Conservation (phyloP, 352 stramenopile genomes). For the Hyaloperonospora arabidopsidis region DNA sequence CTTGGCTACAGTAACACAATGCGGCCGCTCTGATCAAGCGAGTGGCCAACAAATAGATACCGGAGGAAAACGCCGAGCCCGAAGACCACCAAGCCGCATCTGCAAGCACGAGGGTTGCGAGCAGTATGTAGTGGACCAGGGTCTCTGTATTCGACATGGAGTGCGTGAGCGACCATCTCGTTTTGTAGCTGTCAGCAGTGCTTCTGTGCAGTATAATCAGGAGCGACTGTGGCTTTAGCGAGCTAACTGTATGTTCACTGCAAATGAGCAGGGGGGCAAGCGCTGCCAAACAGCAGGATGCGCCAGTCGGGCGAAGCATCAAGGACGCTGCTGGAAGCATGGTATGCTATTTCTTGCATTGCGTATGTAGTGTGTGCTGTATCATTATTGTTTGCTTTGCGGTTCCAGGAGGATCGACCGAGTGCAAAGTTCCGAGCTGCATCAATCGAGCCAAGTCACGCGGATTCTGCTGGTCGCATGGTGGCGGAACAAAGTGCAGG, state of each 20-base stretch:
- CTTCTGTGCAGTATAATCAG: not conserved
- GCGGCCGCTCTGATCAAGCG: slow-evolving; percentile 6
- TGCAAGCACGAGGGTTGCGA: slow-evolving; percentile 69
- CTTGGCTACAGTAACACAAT: slow-evolving; percentile 2
- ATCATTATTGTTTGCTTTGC: not conserved
- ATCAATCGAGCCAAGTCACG: slow-evolving; percentile 78
- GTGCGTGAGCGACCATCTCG: slow-evolving; percentile 31
- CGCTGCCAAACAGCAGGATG: slow-evolving; percentile 49
- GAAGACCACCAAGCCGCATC: slow-evolving; percentile 49
- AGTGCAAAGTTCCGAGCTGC: slow-evolving; percentile 63
- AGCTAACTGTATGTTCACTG: not conserved
- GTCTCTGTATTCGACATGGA: slow-evolving; percentile 65
- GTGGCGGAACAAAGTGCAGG: slow-evolving; percentile 78
- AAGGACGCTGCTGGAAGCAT: slow-evolving; percentile 67
- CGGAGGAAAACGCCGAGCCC: slow-evolving; percentile 45
- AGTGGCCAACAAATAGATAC: slow-evolving; percentile 24
- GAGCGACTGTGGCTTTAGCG: slow-evolving; percentile 2
- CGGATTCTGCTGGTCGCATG: slow-evolving; percentile 83
- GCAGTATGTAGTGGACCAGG: slow-evolving; percentile 73
- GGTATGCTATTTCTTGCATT: slow-evolving; percentile 16
- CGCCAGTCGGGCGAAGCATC: slow-evolving; percentile 65
- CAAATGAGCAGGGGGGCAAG: slow-evolving; percentile 46
- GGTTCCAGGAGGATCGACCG: slow-evolving; percentile 46
- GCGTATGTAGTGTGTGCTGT: not conserved
- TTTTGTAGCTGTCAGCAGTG: slow-evolving; percentile 3